Evolutionary conservation across 805 yeast species (phyloP), one percentile per base, ranked within the genome.

Genomic region (Hanseniaspora occidentalis): DNA sequence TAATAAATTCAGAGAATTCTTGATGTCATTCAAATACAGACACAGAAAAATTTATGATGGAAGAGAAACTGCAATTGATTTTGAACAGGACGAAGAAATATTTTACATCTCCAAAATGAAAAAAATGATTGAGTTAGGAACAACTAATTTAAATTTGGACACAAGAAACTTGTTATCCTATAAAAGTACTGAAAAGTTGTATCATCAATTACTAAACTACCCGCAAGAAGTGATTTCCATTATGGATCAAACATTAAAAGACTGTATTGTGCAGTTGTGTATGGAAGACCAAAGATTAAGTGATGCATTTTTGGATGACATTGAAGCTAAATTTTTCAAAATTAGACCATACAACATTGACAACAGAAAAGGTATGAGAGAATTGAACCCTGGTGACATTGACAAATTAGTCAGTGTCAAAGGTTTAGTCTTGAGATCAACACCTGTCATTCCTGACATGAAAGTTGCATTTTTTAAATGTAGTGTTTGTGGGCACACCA

Each of bases 201-300:
- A 83, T 61, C 73, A 83, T 53, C 96, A 89, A 60, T 66, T 92
- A 47, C 73, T 85, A 48, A 83, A 85, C 54, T 92, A 88, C 56
- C 98, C 98, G 1, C 96, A 88, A 58, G 98, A 92, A 67, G 84
- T 92, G 29, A 78, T 92, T 41, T 96, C 98, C 9, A 84, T 92
- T 51, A 88, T 92, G 96, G 98, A 92, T 69, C 96, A 88, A 54
- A 79, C 95, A 3, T 72, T 88, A 42, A 86, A 85, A 56, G 96
- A 89, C 56, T 79, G 86, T 52, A 75, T 92, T 75, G 79, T 85
- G 20, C 77, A 84, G 11, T 57, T 83, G 16, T 77, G 77, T 17
- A 63, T 76, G 44, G 85, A 79, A 46, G 60, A 69, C 50, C 56
- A 62, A 31, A 51, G 67, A 23, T 36, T 39, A 40, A 24, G 37